Conservation (phyloP, 139 green algal genomes). For the Chlamydomonas sp. region DNA sequence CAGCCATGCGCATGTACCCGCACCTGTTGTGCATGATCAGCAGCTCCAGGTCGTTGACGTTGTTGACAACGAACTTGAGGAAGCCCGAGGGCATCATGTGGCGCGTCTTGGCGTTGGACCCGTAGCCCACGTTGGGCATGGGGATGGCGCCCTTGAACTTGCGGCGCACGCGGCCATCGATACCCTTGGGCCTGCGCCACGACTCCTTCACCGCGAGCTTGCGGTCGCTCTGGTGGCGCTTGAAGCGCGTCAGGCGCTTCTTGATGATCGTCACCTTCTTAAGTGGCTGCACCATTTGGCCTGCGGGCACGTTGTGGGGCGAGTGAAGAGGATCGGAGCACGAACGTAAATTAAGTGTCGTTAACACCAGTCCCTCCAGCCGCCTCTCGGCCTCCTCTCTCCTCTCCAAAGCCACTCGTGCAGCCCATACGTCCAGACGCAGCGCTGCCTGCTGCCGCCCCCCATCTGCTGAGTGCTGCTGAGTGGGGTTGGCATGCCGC, state of each 20-base stretch:
- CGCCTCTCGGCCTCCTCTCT: too few relatives aligned
- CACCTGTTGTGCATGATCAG: slow-evolving; percentile 97
- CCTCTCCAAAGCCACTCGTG: too few relatives aligned
- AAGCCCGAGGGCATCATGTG: slow-evolving; percentile 85
- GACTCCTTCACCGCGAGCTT: slow-evolving; percentile 75
- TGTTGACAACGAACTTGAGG: slow-evolving; percentile 76
- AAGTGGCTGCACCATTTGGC: slow-evolving; percentile 81
- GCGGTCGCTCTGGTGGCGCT: slow-evolving; percentile 81
- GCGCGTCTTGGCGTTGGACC: slow-evolving; percentile 86
- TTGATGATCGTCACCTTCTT: slow-evolving; percentile 79
- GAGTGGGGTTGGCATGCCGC: too few relatives aligned
- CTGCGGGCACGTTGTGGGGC: too few relatives aligned
- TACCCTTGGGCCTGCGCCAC: slow-evolving; percentile 95
- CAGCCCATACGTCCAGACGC: too few relatives aligned
- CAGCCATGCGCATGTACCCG: background rate
- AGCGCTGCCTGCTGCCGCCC: too few relatives aligned
- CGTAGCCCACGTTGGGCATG: slow-evolving; percentile 97
- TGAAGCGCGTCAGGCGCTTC: slow-evolving; percentile 79
- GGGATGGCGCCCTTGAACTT: slow-evolving; percentile 84
- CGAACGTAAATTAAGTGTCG: too few relatives aligned
- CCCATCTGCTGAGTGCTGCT: too few relatives aligned
- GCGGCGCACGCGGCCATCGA: slow-evolving; percentile 83
- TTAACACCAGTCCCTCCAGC: too few relatives aligned
- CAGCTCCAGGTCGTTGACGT: slow-evolving; percentile 92
- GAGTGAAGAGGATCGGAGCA: too few relatives aligned